Evolutionary conservation across 2,329 filamentous ascomycete genomes (phyloP), one percentile per base, ranked within the genome.

Genomic region (Trichoderma sp.): DNA sequence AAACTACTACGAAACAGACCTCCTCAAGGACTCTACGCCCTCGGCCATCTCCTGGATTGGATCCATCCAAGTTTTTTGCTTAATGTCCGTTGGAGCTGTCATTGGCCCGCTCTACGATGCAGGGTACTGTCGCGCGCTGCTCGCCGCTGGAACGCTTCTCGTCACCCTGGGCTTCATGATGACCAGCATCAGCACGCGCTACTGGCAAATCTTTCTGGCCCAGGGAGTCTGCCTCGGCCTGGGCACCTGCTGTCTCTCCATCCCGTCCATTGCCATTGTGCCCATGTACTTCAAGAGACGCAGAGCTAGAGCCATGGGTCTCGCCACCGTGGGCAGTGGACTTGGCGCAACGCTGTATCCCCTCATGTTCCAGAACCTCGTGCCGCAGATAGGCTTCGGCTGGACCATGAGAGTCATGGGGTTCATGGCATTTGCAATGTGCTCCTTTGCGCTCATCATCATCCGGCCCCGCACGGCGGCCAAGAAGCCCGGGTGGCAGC

Each of bases 1-100:
- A 74, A 75, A 80, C 6, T 82, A 84, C 76, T 86, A 85, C 79
- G 77, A 80, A 16, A 66, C 67, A 7, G 50, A 77, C 27, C 75
- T 81, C 7, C 80, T 86, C 14, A n/a, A 9, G 0, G 21, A 53
- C 18, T 71, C 75, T 11, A 80, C 82, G 1, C 76, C 81, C 6
- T 80, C 81, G 4, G 76, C 80, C 53, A 87, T 88, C 59, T 86
- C 85, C 5, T 87, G 86, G 85, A 86, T 88, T 74, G 85, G 83
- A 35, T 85, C 85, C 18, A 77, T 87, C 11, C 86, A 87, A 76
- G 81, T 81, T 7, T 84, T 84, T 50, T 81, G 87, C 31, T 79
- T 87, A 60, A 81, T 86, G 78, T 80, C 86, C 41, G 80, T 83
- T 18, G 85, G 85, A 31, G 79, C 84, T 45, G 76, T 87, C 63